These are phyloP conservation scores for Pleurotus tuber-regium DNA, from an alignment of 768 basidiomycete species.

Conservation along the genomic window DNA sequence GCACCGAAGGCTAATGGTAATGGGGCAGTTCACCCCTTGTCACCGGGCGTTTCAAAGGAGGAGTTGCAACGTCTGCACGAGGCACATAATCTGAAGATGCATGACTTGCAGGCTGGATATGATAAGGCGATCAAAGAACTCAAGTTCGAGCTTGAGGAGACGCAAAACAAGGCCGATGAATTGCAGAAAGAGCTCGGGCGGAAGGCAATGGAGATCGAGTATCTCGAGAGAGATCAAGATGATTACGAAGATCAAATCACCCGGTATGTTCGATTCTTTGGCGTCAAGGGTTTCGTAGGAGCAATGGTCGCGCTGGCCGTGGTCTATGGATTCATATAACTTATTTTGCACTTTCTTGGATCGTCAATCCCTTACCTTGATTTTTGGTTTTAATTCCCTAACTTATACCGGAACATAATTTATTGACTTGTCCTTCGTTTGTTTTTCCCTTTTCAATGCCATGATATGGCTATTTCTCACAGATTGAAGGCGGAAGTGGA, in stretches of 20 bases:
- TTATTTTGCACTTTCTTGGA: constrained; percentile 42
- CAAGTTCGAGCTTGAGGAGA: constrained; percentile 55
- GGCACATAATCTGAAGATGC: constrained; percentile 80
- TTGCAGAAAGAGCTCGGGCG: constrained; percentile 59
- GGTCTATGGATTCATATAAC: constrained; percentile 51
- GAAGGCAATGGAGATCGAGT: constrained; percentile 80
- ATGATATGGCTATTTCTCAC: constrained; percentile 17
- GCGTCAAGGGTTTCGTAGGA: constrained; percentile 54
- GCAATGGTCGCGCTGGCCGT: constrained; percentile 51
- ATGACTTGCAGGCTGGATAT: constrained; percentile 69
- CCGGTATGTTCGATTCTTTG: constrained; percentile 69
- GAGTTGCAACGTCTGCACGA: constrained; percentile 77
- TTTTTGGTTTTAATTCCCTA: constrained; percentile 10
- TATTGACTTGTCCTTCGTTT: constrained; percentile 31
- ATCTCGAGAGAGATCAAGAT: constrained; percentile 76
- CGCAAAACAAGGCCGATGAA: constrained; percentile 47
- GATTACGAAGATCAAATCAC: constrained; percentile 73
- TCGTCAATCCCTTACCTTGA: constrained; percentile 40
- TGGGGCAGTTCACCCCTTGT: constrained; percentile 33
- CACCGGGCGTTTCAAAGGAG: constrained; percentile 63
- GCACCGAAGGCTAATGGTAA: constrained; percentile 58
- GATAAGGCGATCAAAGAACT: constrained; percentile 53
- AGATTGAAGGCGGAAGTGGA: constrained; percentile 73
- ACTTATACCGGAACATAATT: constrained; percentile 27
- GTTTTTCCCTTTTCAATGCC: constrained; percentile 18